Evolutionary conservation across 345 rosid species (phyloP), one percentile per base, ranked within the genome.

Genomic region (Limnanthes douglasii): DNA sequence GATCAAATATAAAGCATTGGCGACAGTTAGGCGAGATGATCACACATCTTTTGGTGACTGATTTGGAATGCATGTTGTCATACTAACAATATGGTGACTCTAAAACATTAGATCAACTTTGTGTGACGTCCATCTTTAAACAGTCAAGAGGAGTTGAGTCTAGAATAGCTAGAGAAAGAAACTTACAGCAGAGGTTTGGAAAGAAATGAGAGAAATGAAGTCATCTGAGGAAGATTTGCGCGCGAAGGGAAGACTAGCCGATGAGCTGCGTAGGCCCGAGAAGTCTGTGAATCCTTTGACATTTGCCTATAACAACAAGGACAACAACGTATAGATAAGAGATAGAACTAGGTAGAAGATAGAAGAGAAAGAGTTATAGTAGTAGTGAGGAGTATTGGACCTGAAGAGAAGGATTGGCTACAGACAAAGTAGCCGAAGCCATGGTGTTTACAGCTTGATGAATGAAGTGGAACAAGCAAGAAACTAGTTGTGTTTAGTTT

Each of bases 361-460:
- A 7, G 4, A 41, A 34, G 57, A 18, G 23, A 30, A 34, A 48
- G 8, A 25, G 4, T 8, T 9, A 26, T 3, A 26, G 23, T 30
- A 21, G 39, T 5, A 14, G 0, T n/a, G 6, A 21, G 16, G n/a
- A 18, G n/a, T 4, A 19, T 17, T 10, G 42, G 18, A 86, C 96
- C 92, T 75, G 93, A 46, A 73, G 73, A 53, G 93, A 45, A 18
- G 95, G 90, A 65, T 74, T 88, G 70, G 86, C 70, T 45, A 83
- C 78, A 54, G 78, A 66, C 45, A 83, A 48, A 51, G 95, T 69
- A 69, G 93, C 95, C 77, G 83, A 78, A 61, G 96, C 93, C 93
- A 85, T 85, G 39, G 54, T 20, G 37, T 44, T 32, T 4, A 37
- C 49, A 41, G 45, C n/a, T 10, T 11, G 18, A 9, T n/a, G 29